Evolutionary conservation across 2,329 filamentous ascomycete species (phyloP).

Genomic region (Cordyceps tenuipes): DNA sequence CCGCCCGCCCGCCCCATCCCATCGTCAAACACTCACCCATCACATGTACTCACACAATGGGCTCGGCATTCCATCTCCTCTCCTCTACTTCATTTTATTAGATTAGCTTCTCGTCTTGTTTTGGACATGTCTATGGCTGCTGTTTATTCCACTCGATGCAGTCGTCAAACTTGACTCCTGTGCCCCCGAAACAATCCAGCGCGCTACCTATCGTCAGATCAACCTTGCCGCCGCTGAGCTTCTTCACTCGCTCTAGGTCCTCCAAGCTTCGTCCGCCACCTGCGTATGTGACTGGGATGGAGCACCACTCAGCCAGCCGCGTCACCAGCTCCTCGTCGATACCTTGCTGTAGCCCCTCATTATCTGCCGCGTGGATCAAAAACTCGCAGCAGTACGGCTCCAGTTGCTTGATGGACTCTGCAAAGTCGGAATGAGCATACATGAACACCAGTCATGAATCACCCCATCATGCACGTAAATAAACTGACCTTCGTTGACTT

Average conservation of each 20-base stretch:
- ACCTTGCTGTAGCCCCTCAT: slow-evolving; percentile 85
- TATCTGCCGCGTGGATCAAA: slow-evolving; percentile 92
- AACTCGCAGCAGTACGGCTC: slow-evolving; percentile 96
- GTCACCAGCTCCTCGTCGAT: slow-evolving; percentile 80
- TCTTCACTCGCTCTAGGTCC: slow-evolving; percentile 75
- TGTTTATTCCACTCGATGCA: slow-evolving; percentile 78
- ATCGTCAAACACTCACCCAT: background rate
- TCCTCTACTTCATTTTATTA: background rate
- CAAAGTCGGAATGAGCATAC: background rate
- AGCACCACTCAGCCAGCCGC: slow-evolving; percentile 74
- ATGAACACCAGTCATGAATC: background rate
- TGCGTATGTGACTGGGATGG: slow-evolving; percentile 90
- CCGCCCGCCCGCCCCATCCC: background rate
- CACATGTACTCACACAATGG: background rate
- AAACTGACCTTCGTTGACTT: slow-evolving; percentile 68
- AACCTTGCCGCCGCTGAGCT: slow-evolving; percentile 69
- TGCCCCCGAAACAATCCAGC: slow-evolving; percentile 89
- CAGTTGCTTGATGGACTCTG: slow-evolving; percentile 70
- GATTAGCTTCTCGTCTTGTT: background rate
- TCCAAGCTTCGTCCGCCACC: slow-evolving; percentile 78
- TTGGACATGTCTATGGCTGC: slow-evolving; percentile 15
- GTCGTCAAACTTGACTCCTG: slow-evolving; percentile 76
- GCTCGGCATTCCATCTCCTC: background rate
- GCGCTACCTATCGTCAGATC: slow-evolving; percentile 96
- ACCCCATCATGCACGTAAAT: background rate